A percentile compares a stretch with the other conserved stretches of the same genome.
These are phyloP conservation scores for Petunia hybrid DNA, from an alignment of 305 asterid species.

Conservation along the genomic window DNA sequence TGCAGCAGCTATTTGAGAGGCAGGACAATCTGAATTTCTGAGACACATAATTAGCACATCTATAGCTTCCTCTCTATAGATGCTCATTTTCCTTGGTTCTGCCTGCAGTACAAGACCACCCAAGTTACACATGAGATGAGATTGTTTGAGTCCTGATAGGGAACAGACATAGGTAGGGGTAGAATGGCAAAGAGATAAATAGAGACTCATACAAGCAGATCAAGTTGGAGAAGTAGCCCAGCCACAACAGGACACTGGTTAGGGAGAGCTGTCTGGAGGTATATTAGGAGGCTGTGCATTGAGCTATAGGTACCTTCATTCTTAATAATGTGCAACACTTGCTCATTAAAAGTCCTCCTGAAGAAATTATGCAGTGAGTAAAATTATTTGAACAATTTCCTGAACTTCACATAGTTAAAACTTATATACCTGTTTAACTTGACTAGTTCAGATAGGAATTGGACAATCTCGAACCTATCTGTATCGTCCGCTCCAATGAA, in stretches of 20 bases:
- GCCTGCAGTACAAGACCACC: conserved; percentile 47
- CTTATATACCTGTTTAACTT: conserved; percentile 67
- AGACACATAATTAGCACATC: conserved; percentile 77
- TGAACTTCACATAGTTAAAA: neutral
- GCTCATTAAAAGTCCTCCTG: conserved; percentile 73
- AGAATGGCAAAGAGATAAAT: conserved; percentile 28
- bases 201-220: conserved; percentile 62
- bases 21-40: conserved; percentile 64
- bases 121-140: neutral
- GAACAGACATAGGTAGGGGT: conserved; percentile 4
- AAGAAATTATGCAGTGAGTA: conserved; percentile 30
- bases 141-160: neutral
- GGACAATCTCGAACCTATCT: conserved; percentile 66
- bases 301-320: conserved; percentile 79
- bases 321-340: conserved; percentile 65
- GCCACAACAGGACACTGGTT: conserved; percentile 75
- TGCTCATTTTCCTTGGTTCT: conserved; percentile 94
- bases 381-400: conserved; percentile 15
- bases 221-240: conserved; percentile 87
- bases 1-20: conserved; percentile 75
- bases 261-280: conserved; percentile 62
- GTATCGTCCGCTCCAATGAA: conserved; percentile 53
- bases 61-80: conserved; percentile 86
- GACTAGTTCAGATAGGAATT: conserved; percentile 69
- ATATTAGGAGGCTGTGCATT: conserved; percentile 77